Evolutionary conservation across 2,329 filamentous ascomycete genomes (phyloP).

Genomic region (Mycosphaerella sp.): DNA sequence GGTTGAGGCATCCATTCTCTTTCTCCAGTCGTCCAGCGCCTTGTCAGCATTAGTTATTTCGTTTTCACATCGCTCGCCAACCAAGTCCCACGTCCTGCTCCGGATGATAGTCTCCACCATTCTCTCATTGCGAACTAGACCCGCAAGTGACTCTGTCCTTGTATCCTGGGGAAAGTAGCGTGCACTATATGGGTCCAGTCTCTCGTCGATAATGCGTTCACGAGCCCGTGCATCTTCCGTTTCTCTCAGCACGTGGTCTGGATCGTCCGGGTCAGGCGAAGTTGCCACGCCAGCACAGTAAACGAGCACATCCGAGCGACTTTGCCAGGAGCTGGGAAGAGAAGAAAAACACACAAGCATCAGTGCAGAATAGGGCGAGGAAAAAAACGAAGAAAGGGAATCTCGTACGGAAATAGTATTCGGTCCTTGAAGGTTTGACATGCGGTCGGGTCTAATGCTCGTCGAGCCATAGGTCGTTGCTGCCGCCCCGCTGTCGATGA

Average conservation of each 20-base stretch:
- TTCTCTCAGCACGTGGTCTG: conserved; percentile 63
- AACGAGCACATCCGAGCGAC: conserved; percentile 71
- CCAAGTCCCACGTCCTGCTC: conserved; percentile 70
- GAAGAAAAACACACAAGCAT: too few relatives aligned
- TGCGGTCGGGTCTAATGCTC: conserved; percentile 53
- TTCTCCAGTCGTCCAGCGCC: conserved; percentile 59
- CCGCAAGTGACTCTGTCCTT: conserved; percentile 71
- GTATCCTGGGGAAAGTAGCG: conserved; percentile 75
- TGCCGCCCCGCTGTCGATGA: conserved; percentile 63
- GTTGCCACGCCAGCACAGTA: conserved; percentile 89
- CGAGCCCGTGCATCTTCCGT: conserved; percentile 64
- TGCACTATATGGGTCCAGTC: conserved; percentile 84
- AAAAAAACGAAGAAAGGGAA: too few relatives aligned
- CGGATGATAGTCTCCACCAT: conserved; percentile 74
- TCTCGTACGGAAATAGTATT: conserved; percentile 62
- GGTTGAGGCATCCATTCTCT: conserved; percentile 6
- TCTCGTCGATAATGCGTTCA: conserved; percentile 74
- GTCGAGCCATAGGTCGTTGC: conserved; percentile 44
- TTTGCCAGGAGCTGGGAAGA: conserved; percentile 63
- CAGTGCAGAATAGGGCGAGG: background rate
- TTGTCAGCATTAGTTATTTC: conserved; percentile 56
- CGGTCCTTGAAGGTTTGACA: conserved; percentile 69
- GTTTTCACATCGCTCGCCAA: conserved; percentile 67
- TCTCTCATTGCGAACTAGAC: conserved; percentile 66
- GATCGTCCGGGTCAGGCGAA: conserved; percentile 79